These are phyloP conservation scores for Spiromastix sp. DNA, from an alignment of 2,329 filamentous ascomycete species.

Conservation along the genomic window DNA sequence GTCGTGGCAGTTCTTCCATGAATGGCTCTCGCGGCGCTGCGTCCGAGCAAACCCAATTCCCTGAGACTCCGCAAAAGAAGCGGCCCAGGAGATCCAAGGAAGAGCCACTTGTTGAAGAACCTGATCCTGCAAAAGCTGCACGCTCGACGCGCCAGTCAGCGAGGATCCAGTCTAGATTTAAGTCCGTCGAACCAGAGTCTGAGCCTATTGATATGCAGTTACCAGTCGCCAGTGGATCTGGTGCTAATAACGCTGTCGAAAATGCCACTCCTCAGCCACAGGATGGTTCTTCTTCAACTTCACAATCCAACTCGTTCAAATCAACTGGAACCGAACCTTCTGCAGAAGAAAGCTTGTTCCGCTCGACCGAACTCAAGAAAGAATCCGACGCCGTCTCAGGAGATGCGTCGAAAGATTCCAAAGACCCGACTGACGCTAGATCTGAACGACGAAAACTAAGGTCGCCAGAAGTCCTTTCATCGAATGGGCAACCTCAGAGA, in stretches of 20 bases:
- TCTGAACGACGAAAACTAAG: not conserved
- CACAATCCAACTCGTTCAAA: slow-evolving; percentile 3
- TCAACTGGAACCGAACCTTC: slow-evolving; percentile 3
- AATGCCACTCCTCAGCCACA: not conserved
- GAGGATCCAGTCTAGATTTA: slow-evolving; percentile 9
- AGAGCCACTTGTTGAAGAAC: not conserved
- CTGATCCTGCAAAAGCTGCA: not conserved
- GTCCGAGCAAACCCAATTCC: too few relatives aligned
- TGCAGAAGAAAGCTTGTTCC: slow-evolving; percentile 1
- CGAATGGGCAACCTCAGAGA: not conserved
- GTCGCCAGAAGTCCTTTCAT: not conserved
- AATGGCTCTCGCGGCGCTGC: not conserved
- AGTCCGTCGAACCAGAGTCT: not conserved
- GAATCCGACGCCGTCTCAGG: slow-evolving; percentile 2
- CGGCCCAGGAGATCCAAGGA: slow-evolving; percentile 1
- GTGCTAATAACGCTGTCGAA: not conserved
- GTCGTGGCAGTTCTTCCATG: not conserved
- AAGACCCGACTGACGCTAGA: not conserved
- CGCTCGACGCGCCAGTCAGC: slow-evolving; percentile 11
- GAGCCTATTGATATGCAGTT: not conserved
- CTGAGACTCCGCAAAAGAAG: slow-evolving; percentile 2
- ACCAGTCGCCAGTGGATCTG: not conserved
- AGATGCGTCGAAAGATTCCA: not conserved
- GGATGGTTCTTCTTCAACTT: not conserved
- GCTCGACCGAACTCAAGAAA: slow-evolving; percentile 2